Percentiles rank a stretch among this genome's conserved stretches.
phyloP scores from a whole-genome alignment of 371 early-diverging fungal species.

The Zychaea mexicana region DNA sequence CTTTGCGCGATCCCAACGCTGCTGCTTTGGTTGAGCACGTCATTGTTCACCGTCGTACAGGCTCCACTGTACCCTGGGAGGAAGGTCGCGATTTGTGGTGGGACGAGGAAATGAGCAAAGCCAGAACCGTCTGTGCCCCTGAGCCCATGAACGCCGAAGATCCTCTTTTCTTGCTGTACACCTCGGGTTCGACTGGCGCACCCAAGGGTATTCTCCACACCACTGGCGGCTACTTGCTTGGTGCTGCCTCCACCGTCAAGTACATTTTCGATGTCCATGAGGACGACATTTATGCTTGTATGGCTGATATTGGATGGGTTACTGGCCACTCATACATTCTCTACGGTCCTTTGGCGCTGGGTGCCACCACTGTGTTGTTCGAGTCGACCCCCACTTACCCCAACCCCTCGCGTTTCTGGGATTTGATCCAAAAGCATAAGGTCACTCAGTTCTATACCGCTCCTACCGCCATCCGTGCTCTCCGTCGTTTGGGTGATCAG shows the following conservation, averaged over 20 bases:
- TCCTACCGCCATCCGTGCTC: constrained; percentile 96
- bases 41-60: constrained; percentile 88
- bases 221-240: constrained; percentile 95
- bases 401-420: constrained; percentile 82
- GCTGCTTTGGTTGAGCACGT: constrained; percentile 77
- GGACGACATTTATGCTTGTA: constrained; percentile 84
- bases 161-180: constrained; percentile 97
- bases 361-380: constrained; percentile 92
- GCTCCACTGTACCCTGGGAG: constrained; percentile 69
- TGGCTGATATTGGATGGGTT: constrained; percentile 82
- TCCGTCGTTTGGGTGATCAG: constrained; percentile 85
- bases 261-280: constrained; percentile 91
- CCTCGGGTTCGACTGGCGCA: constrained; percentile 96
- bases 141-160: constrained; percentile 90
- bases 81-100: constrained; percentile 86
- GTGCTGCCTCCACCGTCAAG: constrained; percentile 87
- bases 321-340: constrained; percentile 90
- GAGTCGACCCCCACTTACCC: constrained; percentile 92
- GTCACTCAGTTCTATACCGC: constrained; percentile 99
- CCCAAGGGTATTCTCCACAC: constrained; percentile 96
- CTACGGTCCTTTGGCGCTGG: constrained; percentile 93
- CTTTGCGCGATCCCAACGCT: constrained; percentile 58
- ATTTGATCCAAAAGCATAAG: constrained; percentile 82
- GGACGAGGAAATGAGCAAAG: constrained; percentile 79
- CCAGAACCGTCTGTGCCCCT: constrained; percentile 79